phyloP scores from a whole-genome alignment of 805 yeast genomes.

The Monosporozyma siamensis region DNA sequence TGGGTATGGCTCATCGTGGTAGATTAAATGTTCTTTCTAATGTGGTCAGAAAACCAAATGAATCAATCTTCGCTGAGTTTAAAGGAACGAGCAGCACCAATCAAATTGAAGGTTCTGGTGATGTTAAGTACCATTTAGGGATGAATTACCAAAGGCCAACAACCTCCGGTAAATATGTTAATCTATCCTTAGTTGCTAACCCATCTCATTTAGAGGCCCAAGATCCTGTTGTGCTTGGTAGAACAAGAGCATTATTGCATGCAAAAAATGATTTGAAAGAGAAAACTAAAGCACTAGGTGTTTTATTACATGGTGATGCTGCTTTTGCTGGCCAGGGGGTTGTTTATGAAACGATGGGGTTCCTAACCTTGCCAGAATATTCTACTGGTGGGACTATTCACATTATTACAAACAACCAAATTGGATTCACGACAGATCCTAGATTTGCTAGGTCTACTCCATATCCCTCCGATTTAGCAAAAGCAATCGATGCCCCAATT shows the following conservation, averaged over 20 bases:
- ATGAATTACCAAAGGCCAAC: constrained; percentile 99
- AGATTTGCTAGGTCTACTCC: constrained; percentile 95
- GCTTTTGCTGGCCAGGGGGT: constrained; percentile 99
- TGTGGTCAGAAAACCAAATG: constrained; percentile 97
- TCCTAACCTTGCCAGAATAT: constrained; percentile 84
- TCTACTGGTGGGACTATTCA: constrained; percentile 98
- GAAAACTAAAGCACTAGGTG: constrained; percentile 80
- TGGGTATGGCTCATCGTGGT: constrained; percentile 99
- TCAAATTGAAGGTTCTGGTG: constrained; percentile 84
- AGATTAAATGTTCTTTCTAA: constrained; percentile 94
- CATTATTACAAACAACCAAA: constrained; percentile 93
- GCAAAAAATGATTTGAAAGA: constrained; percentile 79
- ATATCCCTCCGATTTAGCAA: constrained; percentile 96
- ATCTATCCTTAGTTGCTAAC: constrained; percentile 92
- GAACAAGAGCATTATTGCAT: constrained; percentile 92
- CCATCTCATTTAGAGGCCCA: constrained; percentile 99
- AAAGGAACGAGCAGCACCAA: constrained; percentile 76
- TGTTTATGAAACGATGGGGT: constrained; percentile 96
- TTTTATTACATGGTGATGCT: constrained; percentile 96
- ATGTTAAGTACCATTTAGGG: constrained; percentile 97
- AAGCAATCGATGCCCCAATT: constrained; percentile 93
- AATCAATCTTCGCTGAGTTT: constrained; percentile 93
- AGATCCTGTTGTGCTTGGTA: constrained; percentile 97
- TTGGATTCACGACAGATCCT: constrained; percentile 99
- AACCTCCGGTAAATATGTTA: constrained; percentile 92